These are phyloP conservation scores for Huntiella savannae DNA, from an alignment of 2,329 filamentous ascomycete species.

Conservation along the genomic window DNA sequence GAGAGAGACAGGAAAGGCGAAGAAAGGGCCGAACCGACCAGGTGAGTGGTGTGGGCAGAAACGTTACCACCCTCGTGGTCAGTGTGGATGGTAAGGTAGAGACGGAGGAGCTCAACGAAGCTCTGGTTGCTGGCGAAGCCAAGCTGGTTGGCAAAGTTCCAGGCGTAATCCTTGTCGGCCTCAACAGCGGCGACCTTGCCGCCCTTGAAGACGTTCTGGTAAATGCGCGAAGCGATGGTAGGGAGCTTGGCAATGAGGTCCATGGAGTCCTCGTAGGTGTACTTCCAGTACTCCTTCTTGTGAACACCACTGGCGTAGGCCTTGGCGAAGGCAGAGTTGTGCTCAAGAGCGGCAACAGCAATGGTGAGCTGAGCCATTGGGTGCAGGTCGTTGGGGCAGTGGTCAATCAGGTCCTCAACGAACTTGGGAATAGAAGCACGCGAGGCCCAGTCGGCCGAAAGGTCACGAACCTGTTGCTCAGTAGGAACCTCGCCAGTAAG, in stretches of 20 bases:
- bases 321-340: conserved; percentile 94
- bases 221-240: conserved; percentile 94
- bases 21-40: conserved; percentile 90
- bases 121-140: conserved; percentile 88
- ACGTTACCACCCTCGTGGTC: conserved; percentile 99
- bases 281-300: conserved; percentile 99
- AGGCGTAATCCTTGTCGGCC: conserved; percentile 98
- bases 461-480: conserved; percentile 94
- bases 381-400: conserved; percentile 96
- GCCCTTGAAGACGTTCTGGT: conserved; percentile 99
- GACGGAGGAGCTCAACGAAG: conserved; percentile 94
- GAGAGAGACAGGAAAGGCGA: conserved; percentile 93
- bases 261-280: conserved; percentile 99
- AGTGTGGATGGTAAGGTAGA: conserved; percentile 99
- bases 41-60: conserved; percentile 92
- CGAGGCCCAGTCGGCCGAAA: conserved; percentile 97
- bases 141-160: conserved; percentile 99
- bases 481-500: conserved; percentile 92
- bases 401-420: conserved; percentile 98
- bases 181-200: conserved; percentile 91
- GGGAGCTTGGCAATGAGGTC: conserved; percentile 98
- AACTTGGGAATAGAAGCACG: conserved; percentile 95
- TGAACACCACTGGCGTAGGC: conserved; percentile 97
- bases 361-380: conserved; percentile 99
- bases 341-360: conserved; percentile 93